Percentiles rank a stretch among this genome's conserved stretches.
These are phyloP conservation scores for Phytophthora colocasiae DNA, from an alignment of 352 stramenopile species.

Conservation along the genomic window DNA sequence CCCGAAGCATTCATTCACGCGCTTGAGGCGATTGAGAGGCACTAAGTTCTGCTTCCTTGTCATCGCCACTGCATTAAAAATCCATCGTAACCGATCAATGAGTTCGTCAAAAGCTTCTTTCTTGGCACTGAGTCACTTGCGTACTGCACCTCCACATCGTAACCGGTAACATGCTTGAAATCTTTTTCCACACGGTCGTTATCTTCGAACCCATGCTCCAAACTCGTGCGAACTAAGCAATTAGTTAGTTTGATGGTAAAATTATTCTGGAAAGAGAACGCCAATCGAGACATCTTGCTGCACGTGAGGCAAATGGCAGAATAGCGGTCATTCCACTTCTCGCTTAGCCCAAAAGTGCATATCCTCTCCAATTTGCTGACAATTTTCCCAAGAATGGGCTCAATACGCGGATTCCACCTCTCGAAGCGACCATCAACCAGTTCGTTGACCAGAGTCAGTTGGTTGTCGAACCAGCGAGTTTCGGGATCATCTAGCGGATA, in stretches of 20 bases:
- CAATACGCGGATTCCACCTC: slow-evolving; percentile 10
- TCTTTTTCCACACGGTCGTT: slow-evolving; percentile 1
- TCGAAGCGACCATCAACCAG: slow-evolving; percentile 10
- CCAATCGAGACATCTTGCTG: slow-evolving; percentile 20
- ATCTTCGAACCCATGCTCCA: slow-evolving; percentile 14
- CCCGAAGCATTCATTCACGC: slow-evolving; percentile 15
- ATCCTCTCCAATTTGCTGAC: slow-evolving; percentile 11
- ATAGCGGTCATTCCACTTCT: slow-evolving; percentile 27
- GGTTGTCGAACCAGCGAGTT: slow-evolving; percentile 5
- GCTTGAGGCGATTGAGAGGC: slow-evolving; percentile 12
- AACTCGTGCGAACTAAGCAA: background rate
- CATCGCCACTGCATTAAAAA: slow-evolving; percentile 24
- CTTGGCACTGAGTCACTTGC: slow-evolving; percentile 6
- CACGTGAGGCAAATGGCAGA: slow-evolving; percentile 15
- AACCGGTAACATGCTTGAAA: slow-evolving; percentile 14
- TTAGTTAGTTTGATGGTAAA: background rate
- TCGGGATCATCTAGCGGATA: background rate
- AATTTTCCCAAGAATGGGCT: slow-evolving; percentile 15
- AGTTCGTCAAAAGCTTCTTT: slow-evolving; percentile 21
- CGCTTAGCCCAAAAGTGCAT: slow-evolving; percentile 11
- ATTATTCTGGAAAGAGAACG: slow-evolving; percentile 13
- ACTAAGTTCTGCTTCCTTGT: slow-evolving; percentile 14
- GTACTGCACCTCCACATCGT: slow-evolving; percentile 1
- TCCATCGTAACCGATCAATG: slow-evolving; percentile 21
- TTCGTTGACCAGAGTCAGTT: slow-evolving; percentile 10